phyloP scores from a whole-genome alignment of 345 rosid species.

The Citrus australasica region DNA sequence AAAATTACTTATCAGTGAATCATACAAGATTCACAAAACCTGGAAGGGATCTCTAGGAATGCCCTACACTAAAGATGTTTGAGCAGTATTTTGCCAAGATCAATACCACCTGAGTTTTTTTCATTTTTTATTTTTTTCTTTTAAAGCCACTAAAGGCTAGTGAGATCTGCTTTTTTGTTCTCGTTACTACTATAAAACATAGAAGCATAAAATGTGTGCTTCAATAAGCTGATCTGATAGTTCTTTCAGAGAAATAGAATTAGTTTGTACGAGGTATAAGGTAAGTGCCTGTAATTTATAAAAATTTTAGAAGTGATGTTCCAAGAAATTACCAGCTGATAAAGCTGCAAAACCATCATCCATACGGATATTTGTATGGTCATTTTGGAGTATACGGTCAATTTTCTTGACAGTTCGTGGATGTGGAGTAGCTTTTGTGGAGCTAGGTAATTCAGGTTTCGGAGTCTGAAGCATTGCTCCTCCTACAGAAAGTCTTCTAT shows the following conservation, averaged over 20 bases:
- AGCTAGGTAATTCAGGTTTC: constrained; percentile 45
- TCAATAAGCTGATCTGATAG: not conserved
- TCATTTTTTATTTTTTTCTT: not conserved
- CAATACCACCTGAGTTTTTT: not conserved
- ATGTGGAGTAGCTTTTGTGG: constrained; percentile 39
- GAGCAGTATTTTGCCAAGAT: not conserved
- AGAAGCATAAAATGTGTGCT: too few relatives aligned
- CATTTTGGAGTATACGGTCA: constrained; percentile 42
- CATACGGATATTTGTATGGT: constrained; percentile 30
- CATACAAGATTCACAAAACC: not conserved
- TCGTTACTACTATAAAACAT: too few relatives aligned
- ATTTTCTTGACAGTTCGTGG: constrained; percentile 51
- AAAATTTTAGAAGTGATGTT: not conserved
- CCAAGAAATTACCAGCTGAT: constrained; percentile 52
- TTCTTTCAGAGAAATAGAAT: not conserved
- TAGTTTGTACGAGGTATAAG: not conserved
- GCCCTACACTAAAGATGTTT: not conserved
- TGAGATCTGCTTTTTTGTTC: too few relatives aligned
- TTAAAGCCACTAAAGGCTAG: too few relatives aligned
- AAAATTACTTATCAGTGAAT: too few relatives aligned
- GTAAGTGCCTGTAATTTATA: not conserved
- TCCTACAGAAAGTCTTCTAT: constrained; percentile 74
- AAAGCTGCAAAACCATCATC: constrained; percentile 44
- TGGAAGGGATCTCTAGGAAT: not conserved
- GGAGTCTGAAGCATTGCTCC: constrained; percentile 70